Percentiles rank a stretch among this genome's conserved stretches.
Conservation (phyloP, 768 basidiomycete species). For the Tylopilus sp. region DNA sequence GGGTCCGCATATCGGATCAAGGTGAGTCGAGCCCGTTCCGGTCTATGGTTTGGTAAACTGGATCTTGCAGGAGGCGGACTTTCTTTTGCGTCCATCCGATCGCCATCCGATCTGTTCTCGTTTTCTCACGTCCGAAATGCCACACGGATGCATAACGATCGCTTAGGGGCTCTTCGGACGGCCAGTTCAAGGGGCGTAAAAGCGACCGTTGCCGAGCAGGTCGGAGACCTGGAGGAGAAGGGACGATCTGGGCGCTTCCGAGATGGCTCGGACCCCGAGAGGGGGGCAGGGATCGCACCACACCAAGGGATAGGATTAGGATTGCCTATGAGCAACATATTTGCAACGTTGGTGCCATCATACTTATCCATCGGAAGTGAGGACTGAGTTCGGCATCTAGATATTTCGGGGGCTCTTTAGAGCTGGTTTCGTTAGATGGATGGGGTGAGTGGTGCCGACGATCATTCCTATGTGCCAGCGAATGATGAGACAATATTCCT, state of each 20-base stretch:
- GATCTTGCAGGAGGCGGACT: conserved; percentile 65
- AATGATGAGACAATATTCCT: conserved; percentile 5
- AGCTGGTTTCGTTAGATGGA: conserved; percentile 76
- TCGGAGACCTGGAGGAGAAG: conserved; percentile 32
- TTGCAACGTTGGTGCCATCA: conserved; percentile 59
- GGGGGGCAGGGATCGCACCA: conserved; percentile 42
- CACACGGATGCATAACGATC: conserved; percentile 59
- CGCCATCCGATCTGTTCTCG: conserved; percentile 79
- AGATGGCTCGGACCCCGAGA: conserved; percentile 36
- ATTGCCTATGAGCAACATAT: conserved; percentile 87
- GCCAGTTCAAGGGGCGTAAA: conserved; percentile 62
- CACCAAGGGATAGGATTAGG: conserved; percentile 78
- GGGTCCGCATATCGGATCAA: conserved; percentile 88
- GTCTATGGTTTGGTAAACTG: neutral
- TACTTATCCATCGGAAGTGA: neutral
- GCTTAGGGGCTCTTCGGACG: conserved; percentile 64
- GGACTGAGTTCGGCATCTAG: conserved; percentile 32
- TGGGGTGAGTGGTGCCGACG: conserved; percentile 57
- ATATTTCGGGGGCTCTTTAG: conserved; percentile 80
- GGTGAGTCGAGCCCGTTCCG: conserved; percentile 40
- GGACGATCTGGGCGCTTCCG: conserved; percentile 14
- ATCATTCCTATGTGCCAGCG: neutral
- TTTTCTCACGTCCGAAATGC: conserved; percentile 85
- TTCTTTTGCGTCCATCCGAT: conserved; percentile 46
- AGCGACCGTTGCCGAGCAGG: conserved; percentile 80